phyloP scores from a whole-genome alignment of 2,329 filamentous ascomycete species.

The Sporothrix variecibatus region DNA sequence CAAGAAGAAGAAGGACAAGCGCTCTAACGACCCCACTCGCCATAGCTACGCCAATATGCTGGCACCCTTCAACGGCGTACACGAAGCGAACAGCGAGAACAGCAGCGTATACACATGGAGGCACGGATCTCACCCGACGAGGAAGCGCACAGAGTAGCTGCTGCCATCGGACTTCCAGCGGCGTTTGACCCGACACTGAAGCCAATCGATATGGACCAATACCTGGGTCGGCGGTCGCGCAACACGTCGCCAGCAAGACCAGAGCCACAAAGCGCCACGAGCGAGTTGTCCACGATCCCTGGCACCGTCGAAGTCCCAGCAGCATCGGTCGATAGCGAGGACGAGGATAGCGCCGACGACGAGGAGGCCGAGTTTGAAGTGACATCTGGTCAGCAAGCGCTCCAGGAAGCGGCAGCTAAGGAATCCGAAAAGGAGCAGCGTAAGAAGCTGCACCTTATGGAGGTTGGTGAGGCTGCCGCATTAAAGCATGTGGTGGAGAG shows the following conservation, averaged over 20 bases:
- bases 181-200: slow-evolving; percentile 66
- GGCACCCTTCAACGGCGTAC: slow-evolving; percentile 59
- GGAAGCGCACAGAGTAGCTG: slow-evolving; percentile 65
- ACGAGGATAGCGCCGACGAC: slow-evolving; percentile 48
- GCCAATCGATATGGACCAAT: slow-evolving; percentile 45
- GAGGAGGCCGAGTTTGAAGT: slow-evolving; percentile 48
- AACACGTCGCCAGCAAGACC: slow-evolving; percentile 27
- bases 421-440: slow-evolving; percentile 50
- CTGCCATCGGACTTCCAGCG: slow-evolving; percentile 63
- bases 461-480: slow-evolving; percentile 59
- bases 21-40: slow-evolving; percentile 72
- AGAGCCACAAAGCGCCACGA: not conserved
- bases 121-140: slow-evolving; percentile 58
- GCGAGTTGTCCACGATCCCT: slow-evolving; percentile 15
- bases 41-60: slow-evolving; percentile 79
- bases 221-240: slow-evolving; percentile 29
- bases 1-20: slow-evolving; percentile 85
- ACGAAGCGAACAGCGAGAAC: slow-evolving; percentile 59
- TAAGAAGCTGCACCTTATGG: slow-evolving; percentile 61
- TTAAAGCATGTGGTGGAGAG: slow-evolving; percentile 37
- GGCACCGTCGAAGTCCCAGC: slow-evolving; percentile 31
- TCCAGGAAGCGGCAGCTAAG: slow-evolving; percentile 49
- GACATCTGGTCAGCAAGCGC: slow-evolving; percentile 42
- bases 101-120: slow-evolving; percentile 57
- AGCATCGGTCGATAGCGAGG: slow-evolving; percentile 42